phyloP scores from a whole-genome alignment of 331 rosid species.

The Dryas integrifolia region DNA sequence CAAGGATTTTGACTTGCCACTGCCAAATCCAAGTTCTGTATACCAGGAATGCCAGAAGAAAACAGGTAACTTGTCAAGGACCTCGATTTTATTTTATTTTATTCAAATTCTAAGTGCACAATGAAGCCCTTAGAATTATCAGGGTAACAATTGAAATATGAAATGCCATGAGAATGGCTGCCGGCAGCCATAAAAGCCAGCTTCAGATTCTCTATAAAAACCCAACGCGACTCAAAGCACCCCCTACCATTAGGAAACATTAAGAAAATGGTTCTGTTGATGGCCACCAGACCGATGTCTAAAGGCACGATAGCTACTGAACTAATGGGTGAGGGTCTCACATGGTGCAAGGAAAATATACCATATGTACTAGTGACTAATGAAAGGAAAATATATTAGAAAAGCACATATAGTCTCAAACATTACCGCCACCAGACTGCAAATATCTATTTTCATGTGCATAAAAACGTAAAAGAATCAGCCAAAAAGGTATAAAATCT shows the following conservation, averaged over 20 bases:
- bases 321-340: neutral
- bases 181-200: constrained; percentile 5
- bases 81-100: neutral
- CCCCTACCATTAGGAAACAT: neutral
- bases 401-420: neutral
- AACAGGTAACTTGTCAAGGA: constrained; percentile 28
- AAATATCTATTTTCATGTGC: neutral
- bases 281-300: constrained; percentile 6
- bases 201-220: neutral
- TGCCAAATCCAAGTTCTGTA: constrained; percentile 84
- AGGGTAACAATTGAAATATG: neutral
- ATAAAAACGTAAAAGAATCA: neutral
- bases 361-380: neutral
- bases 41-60: constrained; percentile 33
- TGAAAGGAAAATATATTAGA: neutral
- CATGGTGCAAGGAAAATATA: neutral
- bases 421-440: neutral
- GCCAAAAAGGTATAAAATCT: neutral
- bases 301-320: neutral
- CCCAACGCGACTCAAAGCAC: neutral
- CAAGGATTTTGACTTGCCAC: constrained; percentile 94
- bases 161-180: neutral
- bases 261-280: neutral
- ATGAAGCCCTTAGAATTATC: constrained; percentile 1
- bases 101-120: neutral